A percentile compares a stretch with the other conserved stretches of the same genome.
phyloP scores from a whole-genome alignment of 2,329 filamentous ascomycete species.

The Teratosphaeria pseudoeucalypti region DNA sequence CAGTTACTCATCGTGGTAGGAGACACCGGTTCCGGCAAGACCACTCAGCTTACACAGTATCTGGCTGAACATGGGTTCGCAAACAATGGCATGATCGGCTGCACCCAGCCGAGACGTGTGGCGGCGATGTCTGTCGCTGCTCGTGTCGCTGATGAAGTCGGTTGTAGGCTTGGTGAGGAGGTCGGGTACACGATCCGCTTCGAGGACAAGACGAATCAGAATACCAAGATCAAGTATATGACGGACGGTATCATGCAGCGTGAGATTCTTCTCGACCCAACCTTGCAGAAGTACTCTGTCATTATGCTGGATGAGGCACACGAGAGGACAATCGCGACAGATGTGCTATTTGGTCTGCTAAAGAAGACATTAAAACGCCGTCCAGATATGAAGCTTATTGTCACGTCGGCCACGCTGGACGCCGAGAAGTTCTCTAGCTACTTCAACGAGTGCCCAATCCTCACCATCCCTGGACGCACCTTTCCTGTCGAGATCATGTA shows the following conservation, averaged over 20 bases:
- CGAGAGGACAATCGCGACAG: constrained; percentile 91
- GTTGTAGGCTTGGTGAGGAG: constrained; percentile 79
- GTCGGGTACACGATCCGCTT: constrained; percentile 98
- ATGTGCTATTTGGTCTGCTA: constrained; percentile 84
- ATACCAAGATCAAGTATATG: constrained; percentile 98
- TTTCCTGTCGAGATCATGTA: constrained; percentile 96
- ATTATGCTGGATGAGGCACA: constrained; percentile 99
- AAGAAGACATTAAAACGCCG: constrained; percentile 86
- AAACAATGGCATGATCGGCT: constrained; percentile 81
- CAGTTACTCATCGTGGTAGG: constrained; percentile 93
- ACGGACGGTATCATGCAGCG: constrained; percentile 96
- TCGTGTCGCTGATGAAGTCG: constrained; percentile 91
- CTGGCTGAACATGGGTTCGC: constrained; percentile 86
- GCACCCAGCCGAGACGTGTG: constrained; percentile 92
- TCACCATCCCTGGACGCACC: constrained; percentile 89
- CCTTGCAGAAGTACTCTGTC: constrained; percentile 80
- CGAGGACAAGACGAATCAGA: constrained; percentile 79
- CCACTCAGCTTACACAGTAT: constrained; percentile 91
- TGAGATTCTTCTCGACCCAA: constrained; percentile 86
- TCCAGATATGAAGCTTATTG: constrained; percentile 84
- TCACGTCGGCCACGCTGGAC: constrained; percentile 91
- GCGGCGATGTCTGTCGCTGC: constrained; percentile 97
- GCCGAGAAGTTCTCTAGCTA: constrained; percentile 96
- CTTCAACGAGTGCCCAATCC: constrained; percentile 92
- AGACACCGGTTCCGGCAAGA: constrained; percentile 95